Evolutionary conservation across 768 basidiomycete genomes (phyloP).

Genomic region (Boletus coccyginus): DNA sequence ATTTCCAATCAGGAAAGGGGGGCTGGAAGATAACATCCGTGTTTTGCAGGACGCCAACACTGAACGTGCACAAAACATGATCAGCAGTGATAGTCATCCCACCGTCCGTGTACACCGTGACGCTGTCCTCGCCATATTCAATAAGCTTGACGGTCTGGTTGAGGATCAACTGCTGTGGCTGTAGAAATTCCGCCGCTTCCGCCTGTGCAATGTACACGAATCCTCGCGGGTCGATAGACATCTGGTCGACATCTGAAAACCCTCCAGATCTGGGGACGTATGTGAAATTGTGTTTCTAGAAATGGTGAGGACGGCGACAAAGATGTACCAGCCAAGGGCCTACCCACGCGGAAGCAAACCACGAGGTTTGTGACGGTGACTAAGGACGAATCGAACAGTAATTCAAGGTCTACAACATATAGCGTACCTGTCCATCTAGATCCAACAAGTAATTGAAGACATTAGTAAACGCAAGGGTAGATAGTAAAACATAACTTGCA

Average conservation of each 20-base stretch:
- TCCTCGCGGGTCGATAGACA: conserved; percentile 62
- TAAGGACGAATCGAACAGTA: conserved; percentile 39
- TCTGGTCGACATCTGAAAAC: conserved; percentile 51
- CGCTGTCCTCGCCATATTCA: conserved; percentile 44
- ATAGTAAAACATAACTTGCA: conserved; percentile 16
- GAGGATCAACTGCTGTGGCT: conserved; percentile 42
- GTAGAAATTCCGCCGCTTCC: conserved; percentile 55
- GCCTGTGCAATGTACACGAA: conserved; percentile 54
- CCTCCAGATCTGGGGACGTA: conserved; percentile 49
- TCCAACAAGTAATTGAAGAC: not conserved
- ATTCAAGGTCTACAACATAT: not conserved
- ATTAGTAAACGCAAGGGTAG: not conserved
- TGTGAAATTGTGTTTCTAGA: conserved; percentile 64
- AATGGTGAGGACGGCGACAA: not conserved
- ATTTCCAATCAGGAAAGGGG: conserved; percentile 53
- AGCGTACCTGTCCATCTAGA: conserved; percentile 27
- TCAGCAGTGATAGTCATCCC: conserved; percentile 46
- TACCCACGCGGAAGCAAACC: conserved; percentile 63
- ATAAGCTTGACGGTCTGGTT: conserved; percentile 51
- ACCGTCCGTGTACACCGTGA: conserved; percentile 45
- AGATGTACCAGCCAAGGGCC: not conserved
- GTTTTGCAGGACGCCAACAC: conserved; percentile 64
- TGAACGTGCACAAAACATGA: conserved; percentile 65
- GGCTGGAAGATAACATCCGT: conserved; percentile 57
- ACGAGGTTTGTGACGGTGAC: conserved; percentile 60